Conservation (phyloP, 1,139 yeast species). For the Lodderomyces jiufengensis region DNA sequence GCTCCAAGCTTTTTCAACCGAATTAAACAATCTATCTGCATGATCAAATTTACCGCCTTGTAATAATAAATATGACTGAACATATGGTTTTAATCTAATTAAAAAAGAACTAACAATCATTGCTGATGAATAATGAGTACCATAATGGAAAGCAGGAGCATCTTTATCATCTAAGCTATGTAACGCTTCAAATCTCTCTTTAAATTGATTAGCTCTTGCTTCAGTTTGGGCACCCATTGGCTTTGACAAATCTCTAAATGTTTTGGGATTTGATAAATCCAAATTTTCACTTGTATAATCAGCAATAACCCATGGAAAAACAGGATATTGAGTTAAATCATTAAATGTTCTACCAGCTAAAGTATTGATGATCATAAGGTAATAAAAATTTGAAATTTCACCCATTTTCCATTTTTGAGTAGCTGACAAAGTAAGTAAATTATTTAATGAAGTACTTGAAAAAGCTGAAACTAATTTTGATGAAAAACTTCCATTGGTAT, state of each 20-base stretch:
- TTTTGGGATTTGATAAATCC: constrained; percentile 55
- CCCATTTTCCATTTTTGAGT: constrained; percentile 74
- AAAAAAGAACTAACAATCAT: constrained; percentile 83
- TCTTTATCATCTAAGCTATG: constrained; percentile 50
- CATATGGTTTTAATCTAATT: constrained; percentile 74
- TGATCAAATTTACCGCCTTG: constrained; percentile 90
- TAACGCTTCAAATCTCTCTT: constrained; percentile 67
- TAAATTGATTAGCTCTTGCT: constrained; percentile 56
- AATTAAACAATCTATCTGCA: constrained; percentile 75
- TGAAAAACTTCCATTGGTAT: constrained; percentile 19
- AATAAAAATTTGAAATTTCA: constrained; percentile 75
- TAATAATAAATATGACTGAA: constrained; percentile 66
- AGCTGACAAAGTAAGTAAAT: constrained; percentile 39
- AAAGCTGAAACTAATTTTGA: constrained; percentile 38
- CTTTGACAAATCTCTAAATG: constrained; percentile 70
- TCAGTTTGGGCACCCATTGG: constrained; percentile 87
- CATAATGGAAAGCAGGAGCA: constrained; percentile 80
- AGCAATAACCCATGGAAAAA: constrained; percentile 86
- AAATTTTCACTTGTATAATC: constrained; percentile 67
- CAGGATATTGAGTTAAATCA: constrained; percentile 84
- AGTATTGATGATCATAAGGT: constrained; percentile 72
- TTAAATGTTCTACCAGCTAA: constrained; percentile 85
- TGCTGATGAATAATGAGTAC: constrained; percentile 89
- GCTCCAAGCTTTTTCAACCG: constrained; percentile 70
- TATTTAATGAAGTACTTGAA: constrained; percentile 16